Evolutionary conservation across 176 grass and related monocot species (phyloP).

Genomic region (Aegilops tauschii): DNA sequence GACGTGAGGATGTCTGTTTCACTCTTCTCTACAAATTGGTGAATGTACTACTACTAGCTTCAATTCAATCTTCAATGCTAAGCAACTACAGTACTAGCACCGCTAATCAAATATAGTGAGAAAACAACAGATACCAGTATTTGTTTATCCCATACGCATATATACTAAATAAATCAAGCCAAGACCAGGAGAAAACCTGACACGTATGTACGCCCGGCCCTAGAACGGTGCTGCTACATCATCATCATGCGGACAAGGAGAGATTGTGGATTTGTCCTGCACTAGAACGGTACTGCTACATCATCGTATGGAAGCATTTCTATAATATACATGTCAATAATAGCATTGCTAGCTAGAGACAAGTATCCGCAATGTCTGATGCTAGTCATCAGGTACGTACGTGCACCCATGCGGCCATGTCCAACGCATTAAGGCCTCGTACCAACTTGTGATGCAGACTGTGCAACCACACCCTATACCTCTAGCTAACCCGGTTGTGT

Average conservation of each 20-base stretch:
- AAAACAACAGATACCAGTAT: background rate
- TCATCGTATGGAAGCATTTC: background rate
- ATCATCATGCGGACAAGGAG: background rate
- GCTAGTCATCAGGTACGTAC: background rate
- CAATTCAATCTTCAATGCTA: constrained; percentile 2
- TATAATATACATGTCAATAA: background rate
- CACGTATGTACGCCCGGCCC: background rate
- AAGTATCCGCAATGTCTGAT: background rate
- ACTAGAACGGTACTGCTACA: background rate
- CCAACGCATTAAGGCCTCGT: constrained; percentile 1
- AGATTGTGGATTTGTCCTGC: constrained; percentile 13
- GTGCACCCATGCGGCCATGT: constrained; percentile 6
- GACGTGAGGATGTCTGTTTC: background rate
- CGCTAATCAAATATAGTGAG: background rate
- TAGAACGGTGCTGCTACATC: too few species aligned
- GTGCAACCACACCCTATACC: background rate
- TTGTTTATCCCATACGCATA: constrained; percentile 5
- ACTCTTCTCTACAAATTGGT: background rate
- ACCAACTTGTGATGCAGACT: constrained; percentile 14
- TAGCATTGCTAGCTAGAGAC: background rate
- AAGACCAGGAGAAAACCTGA: background rate
- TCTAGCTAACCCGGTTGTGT: background rate
- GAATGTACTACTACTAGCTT: background rate
- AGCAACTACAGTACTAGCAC: background rate
- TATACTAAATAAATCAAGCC: background rate